A percentile compares a stretch with the other conserved stretches of the same genome.
Evolutionary conservation across 2,329 filamentous ascomycete genomes (phyloP).

Genomic region (Claviceps africana): DNA sequence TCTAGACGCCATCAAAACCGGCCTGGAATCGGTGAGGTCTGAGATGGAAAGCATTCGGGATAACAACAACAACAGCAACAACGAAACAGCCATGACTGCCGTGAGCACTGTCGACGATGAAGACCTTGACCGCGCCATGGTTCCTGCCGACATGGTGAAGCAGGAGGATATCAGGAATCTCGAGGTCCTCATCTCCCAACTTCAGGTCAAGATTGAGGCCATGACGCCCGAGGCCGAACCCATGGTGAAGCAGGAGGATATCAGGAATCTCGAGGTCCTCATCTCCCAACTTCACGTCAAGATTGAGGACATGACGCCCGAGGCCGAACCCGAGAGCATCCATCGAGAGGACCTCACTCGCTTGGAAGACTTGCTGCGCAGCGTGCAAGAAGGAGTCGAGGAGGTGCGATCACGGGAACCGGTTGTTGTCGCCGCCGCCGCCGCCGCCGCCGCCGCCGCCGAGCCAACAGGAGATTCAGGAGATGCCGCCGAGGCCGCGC

Average conservation of each 20-base stretch:
- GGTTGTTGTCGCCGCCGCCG: background rate
- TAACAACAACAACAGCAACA: conserved; percentile 27
- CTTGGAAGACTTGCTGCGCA: conserved; percentile 37
- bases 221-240: conserved; percentile 22
- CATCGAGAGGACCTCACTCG: conserved; percentile 40
- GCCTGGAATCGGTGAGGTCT: conserved; percentile 57
- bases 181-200: conserved; percentile 67
- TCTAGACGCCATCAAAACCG: conserved; percentile 72
- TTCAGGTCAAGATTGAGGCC: conserved; percentile 68
- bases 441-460: conserved; percentile 6
- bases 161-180: conserved; percentile 72
- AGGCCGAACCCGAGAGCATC: conserved; percentile 19
- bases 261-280: conserved; percentile 74
- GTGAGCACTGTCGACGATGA: conserved; percentile 26
- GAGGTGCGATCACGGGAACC: conserved; percentile 25
- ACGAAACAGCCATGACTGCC: conserved; percentile 39
- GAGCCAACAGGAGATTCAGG: conserved; percentile 8
- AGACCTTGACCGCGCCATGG: conserved; percentile 13
- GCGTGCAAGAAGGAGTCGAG: conserved; percentile 34
- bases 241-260: conserved; percentile 56
- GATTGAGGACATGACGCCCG: conserved; percentile 44
- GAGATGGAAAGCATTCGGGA: conserved; percentile 72
- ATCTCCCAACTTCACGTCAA: conserved; percentile 74
- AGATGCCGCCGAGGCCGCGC: conserved; percentile 8
- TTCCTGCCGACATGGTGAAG: conserved; percentile 39